phyloP scores from a whole-genome alignment of 129 eudicot species.

The Chrysanthemum seticuspe region DNA sequence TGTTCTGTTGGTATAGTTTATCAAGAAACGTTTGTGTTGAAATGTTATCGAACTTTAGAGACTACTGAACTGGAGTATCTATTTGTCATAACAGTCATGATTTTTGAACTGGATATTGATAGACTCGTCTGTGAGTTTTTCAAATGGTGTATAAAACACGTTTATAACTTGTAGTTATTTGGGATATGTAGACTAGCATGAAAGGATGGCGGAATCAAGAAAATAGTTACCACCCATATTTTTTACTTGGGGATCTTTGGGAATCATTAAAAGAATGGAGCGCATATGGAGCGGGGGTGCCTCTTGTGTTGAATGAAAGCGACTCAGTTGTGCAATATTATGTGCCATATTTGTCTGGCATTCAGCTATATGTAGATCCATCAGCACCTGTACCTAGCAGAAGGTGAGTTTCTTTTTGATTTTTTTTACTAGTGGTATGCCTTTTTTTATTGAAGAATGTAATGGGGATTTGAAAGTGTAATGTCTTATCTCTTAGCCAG shows the following conservation, averaged over 20 bases:
- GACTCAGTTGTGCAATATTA: slow-evolving; percentile 94
- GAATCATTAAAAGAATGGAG: slow-evolving; percentile 96
- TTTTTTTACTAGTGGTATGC: slow-evolving; percentile 5
- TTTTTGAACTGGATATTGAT: neutral
- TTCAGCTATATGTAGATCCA: slow-evolving; percentile 85
- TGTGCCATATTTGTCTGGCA: slow-evolving; percentile 91
- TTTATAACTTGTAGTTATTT: slow-evolving; percentile 15
- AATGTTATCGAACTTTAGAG: neutral
- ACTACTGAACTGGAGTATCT: neutral
- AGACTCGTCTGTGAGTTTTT: neutral
- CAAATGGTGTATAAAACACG: slow-evolving; percentile 4
- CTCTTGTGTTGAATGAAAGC: slow-evolving; percentile 66
- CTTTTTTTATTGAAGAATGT: neutral
- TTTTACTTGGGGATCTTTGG: slow-evolving; percentile 95
- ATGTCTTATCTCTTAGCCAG: no score
- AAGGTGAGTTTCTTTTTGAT: slow-evolving; percentile 44
- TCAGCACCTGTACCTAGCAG: slow-evolving; percentile 41
- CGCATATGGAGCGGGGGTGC: slow-evolving; percentile 97
- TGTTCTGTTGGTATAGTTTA: neutral
- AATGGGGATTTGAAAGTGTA: no score
- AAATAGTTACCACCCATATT: slow-evolving; percentile 52
- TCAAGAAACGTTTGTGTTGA: neutral
- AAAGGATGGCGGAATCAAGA: slow-evolving; percentile 55
- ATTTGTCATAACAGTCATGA: neutral
- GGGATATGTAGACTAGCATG: slow-evolving; percentile 63